phyloP scores from a whole-genome alignment of 2,329 filamentous ascomycete genomes.

The Stagonosporopsis chrysanthemi region DNA sequence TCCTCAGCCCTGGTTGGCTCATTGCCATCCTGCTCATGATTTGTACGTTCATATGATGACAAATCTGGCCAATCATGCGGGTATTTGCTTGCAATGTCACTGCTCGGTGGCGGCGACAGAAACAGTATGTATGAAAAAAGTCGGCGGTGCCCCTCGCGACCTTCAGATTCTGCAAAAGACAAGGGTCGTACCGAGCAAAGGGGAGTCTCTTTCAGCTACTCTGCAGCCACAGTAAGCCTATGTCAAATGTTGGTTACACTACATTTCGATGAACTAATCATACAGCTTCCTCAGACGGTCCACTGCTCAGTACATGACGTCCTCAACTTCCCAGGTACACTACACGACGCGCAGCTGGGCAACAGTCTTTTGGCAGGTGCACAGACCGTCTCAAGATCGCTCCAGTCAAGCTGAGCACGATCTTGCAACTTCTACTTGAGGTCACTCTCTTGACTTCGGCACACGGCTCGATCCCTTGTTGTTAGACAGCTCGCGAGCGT shows the following conservation, averaged over 20 bases:
- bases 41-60: constrained; percentile 9
- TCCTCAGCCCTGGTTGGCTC: neutral
- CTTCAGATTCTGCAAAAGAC: constrained; percentile 2
- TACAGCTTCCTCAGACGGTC: neutral
- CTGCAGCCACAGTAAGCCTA: constrained; percentile 15
- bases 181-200: constrained; percentile 2
- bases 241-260: neutral
- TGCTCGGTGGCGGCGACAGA: neutral
- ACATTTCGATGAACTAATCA: constrained; percentile 1
- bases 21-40: neutral
- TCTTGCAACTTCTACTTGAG: neutral
- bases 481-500: neutral
- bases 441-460: neutral
- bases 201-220: constrained; percentile 2
- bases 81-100: neutral
- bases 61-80: neutral
- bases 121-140: neutral
- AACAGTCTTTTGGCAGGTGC: constrained; percentile 2
- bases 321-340: constrained; percentile 2
- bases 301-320: neutral
- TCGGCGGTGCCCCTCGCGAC: constrained; percentile 1
- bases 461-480: neutral
- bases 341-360: constrained; percentile 1
- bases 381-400: neutral
- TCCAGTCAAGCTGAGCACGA: neutral